Base-by-base conservation (phyloP, 2,329 filamentous ascomycete genomes). In the Ceratocystis smalleyi region DNA sequence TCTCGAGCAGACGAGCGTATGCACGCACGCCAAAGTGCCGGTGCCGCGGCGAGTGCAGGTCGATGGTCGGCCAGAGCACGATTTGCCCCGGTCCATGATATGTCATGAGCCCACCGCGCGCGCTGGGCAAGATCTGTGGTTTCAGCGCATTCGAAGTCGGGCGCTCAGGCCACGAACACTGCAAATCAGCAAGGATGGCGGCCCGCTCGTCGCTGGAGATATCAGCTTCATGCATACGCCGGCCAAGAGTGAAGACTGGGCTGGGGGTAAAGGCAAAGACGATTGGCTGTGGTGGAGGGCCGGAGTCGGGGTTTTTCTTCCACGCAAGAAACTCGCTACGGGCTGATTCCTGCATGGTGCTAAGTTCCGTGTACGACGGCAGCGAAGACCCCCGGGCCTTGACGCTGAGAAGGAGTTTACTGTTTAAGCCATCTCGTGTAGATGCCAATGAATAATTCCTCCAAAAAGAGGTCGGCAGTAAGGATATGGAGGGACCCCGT, bases 51-150 rank as follows among this genome's bases (percentile, higher is more conserved):
- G 81, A 79, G 64, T 83, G 83, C 65, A 97, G 80, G 73, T 96
- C 90, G n/a, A 95, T 73, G 61, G 96, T 83, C 2, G 92, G 90
- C 78, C 95, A 99, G n/a, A 91, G 83, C 43, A 96, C 88, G 60
- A 95, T 76, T 73, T 99, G 94, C 0, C 92, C 92, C 0, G 92
- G 94, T 0, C 92, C 94, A 73, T 99, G 94, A 76, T 96, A 97
- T 2, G 94, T 97, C 0, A 89, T 91, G 68, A 95, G 84, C 0
- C 94, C 94, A 67, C 94, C 94, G 64, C 94, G 85, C n/a, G 84
- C 81, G 15, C 89, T 87, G 70, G 85, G 80, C 54, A 83, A 74
- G 69, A 94, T 83, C n/a, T 81, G 77, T 2, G 86, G 87, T 30
- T 72, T 68, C 69, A 30, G 32, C 1, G 8, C 40, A 71, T 68